Conservation (phyloP, 1,284 basidiomycete species). For the Kwoniella shivajii region DNA sequence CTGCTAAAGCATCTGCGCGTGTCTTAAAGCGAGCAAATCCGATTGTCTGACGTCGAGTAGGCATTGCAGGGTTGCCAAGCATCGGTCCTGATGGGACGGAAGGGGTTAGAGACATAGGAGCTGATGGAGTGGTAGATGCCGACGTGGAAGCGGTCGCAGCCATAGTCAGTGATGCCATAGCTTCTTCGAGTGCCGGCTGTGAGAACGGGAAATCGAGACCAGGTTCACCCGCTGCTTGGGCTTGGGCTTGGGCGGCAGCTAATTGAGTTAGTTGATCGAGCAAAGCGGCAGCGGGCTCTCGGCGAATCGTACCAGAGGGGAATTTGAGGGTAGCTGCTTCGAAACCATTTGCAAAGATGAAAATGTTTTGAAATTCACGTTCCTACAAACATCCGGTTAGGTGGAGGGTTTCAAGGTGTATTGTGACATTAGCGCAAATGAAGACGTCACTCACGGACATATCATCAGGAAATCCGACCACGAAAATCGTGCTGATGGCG, state of each 20-base stretch:
- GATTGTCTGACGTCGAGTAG: slow-evolving; percentile 78
- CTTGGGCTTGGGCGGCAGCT: slow-evolving; percentile 35
- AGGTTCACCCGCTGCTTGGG: slow-evolving; percentile 19
- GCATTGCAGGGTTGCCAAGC: slow-evolving; percentile 32
- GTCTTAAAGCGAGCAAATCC: slow-evolving; percentile 96
- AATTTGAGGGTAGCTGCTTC: slow-evolving; percentile 98
- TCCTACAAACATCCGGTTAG: slow-evolving; percentile 61
- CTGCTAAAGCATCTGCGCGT: slow-evolving; percentile 81
- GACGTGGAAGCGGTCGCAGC: slow-evolving; percentile 42
- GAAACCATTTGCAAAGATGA: slow-evolving; percentile 92
- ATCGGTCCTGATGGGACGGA: slow-evolving; percentile 40
- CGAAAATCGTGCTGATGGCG: slow-evolving; percentile 97
- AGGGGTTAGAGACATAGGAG: slow-evolving; percentile 59
- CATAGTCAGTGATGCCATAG: slow-evolving; percentile 43
- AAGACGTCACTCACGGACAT: slow-evolving; percentile 73
- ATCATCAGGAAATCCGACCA: slow-evolving; percentile 98
- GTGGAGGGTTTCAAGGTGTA: neutral
- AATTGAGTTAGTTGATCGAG: slow-evolving; percentile 46
- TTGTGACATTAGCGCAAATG: too few relatives aligned
- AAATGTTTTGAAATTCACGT: slow-evolving; percentile 99
- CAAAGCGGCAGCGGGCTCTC: slow-evolving; percentile 19
- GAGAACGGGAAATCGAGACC: slow-evolving; percentile 16
- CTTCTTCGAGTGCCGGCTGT: slow-evolving; percentile 37
- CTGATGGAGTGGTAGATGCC: slow-evolving; percentile 48
- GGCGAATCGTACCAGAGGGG: slow-evolving; percentile 57